A percentile compares a stretch with the other conserved stretches of the same genome.
phyloP scores from a whole-genome alignment of 139 green algal species.

The Volvox africanus region DNA sequence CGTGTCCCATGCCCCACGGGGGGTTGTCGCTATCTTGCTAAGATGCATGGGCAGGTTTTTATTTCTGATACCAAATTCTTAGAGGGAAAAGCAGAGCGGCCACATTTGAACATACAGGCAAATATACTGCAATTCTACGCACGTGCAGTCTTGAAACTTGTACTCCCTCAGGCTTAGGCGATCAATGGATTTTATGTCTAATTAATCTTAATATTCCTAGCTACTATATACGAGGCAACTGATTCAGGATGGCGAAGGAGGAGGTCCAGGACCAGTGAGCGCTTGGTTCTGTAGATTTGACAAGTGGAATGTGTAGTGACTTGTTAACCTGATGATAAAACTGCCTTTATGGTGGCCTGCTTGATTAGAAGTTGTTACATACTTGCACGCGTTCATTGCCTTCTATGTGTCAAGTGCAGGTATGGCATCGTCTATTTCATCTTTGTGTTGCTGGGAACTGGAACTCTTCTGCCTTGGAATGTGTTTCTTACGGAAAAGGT shows the following conservation, averaged over 20 bases:
- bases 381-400: not conserved
- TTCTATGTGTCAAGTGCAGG: constrained; percentile 15
- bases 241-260: constrained; percentile 32
- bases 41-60: too few relatives aligned
- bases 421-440: constrained; percentile 64
- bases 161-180: not conserved
- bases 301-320: too few relatives aligned
- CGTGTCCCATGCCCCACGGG: too few relatives aligned
- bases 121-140: not conserved
- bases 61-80: too few relatives aligned
- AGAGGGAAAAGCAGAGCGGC: not conserved
- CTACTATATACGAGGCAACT: not conserved
- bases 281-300: too few relatives aligned
- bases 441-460: constrained; percentile 60
- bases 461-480: constrained; percentile 62
- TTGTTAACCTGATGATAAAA: too few relatives aligned
- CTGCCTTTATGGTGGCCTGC: too few relatives aligned
- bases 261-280: constrained; percentile 41
- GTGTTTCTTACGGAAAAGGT: constrained; percentile 66
- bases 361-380: not conserved
- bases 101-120: not conserved
- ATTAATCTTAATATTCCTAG: not conserved
- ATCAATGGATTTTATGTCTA: not conserved
- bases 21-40: too few relatives aligned
- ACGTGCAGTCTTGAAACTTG: not conserved